A percentile compares a stretch with the other conserved stretches of the same genome.
These are phyloP conservation scores for Fusarium pilosicola DNA, from an alignment of 2,329 filamentous ascomycete genomes.

Conservation along the genomic window DNA sequence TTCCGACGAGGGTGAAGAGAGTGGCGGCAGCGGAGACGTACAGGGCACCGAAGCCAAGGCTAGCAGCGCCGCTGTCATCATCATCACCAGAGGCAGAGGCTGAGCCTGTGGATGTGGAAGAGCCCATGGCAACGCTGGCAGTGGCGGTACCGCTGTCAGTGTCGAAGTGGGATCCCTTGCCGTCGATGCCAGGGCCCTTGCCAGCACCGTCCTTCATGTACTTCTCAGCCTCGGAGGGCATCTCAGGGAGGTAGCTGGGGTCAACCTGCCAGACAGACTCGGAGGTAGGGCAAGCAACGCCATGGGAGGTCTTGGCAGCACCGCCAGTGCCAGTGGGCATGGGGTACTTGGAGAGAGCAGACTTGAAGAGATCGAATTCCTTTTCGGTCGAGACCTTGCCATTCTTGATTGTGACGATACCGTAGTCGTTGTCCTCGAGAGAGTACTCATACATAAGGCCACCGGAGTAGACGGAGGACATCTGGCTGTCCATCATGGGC, in stretches of 20 bases:
- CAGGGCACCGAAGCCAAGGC: constrained; percentile 48
- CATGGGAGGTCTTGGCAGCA: constrained; percentile 58
- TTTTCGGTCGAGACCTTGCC: constrained; percentile 62
- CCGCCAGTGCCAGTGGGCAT: constrained; percentile 63
- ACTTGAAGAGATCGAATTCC: constrained; percentile 70
- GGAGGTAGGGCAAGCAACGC: constrained; percentile 60
- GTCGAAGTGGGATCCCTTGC: constrained; percentile 64
- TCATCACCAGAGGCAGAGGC: constrained; percentile 29
- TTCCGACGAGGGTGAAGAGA: constrained; percentile 52
- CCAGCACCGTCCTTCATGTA: constrained; percentile 66
- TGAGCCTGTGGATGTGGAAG: constrained; percentile 43
- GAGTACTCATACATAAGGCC: constrained; percentile 97
- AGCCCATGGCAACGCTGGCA: constrained; percentile 50
- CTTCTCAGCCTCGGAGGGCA: constrained; percentile 61
- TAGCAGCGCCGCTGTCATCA: constrained; percentile 48
- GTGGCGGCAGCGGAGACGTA: constrained; percentile 50
- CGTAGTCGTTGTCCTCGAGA: constrained; percentile 80
- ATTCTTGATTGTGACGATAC: constrained; percentile 75
- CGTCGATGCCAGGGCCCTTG: constrained; percentile 62
- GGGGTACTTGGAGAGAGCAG: constrained; percentile 60
- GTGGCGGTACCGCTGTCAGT: constrained; percentile 59
- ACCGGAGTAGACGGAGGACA: constrained; percentile 92
- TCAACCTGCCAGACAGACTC: constrained; percentile 63
- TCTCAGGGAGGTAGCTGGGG: constrained; percentile 60
- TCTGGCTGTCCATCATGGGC: constrained; percentile 82